Evolutionary conservation across 2,329 filamentous ascomycete species (phyloP).

Genomic region (Claviceps arundinis): DNA sequence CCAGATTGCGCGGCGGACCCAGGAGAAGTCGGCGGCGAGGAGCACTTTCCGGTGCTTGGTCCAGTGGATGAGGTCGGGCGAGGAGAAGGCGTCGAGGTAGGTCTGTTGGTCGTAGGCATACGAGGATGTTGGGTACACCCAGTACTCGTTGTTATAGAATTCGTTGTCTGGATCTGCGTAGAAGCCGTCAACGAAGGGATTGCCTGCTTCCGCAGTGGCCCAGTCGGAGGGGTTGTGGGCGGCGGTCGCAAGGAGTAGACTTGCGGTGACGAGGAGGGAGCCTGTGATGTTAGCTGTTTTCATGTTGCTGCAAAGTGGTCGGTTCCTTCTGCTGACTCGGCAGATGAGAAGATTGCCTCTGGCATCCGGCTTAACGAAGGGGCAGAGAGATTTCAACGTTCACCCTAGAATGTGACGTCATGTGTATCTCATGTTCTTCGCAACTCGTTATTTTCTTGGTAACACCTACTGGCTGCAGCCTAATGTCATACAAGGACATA

Average conservation of each 20-base stretch:
- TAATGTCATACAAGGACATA: no score
- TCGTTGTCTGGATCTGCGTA: conserved; percentile 38
- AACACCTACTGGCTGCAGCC: no score
- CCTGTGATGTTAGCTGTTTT: background rate
- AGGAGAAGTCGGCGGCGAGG: conserved; percentile 18
- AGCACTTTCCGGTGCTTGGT: conserved; percentile 32
- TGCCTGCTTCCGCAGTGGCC: conserved; percentile 28
- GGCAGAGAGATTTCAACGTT: no score
- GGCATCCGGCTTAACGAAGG: no score
- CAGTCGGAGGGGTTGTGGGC: conserved; percentile 17
- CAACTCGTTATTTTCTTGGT: background rate
- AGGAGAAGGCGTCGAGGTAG: conserved; percentile 37
- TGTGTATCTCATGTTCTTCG: no score
- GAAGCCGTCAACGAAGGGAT: conserved; percentile 35
- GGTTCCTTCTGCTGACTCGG: no score
- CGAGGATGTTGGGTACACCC: conserved; percentile 35
- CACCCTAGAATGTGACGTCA: no score
- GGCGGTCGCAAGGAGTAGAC: background rate
- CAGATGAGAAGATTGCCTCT: no score
- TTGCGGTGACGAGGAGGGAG: background rate
- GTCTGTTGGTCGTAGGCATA: conserved; percentile 31
- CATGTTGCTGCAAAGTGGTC: background rate
- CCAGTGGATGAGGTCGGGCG: conserved; percentile 33
- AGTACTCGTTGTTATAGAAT: conserved; percentile 31
- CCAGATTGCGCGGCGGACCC: conserved; percentile 33